phyloP scores from a whole-genome alignment of 2,329 filamentous ascomycete genomes.

The Aspergillus caelatus region DNA sequence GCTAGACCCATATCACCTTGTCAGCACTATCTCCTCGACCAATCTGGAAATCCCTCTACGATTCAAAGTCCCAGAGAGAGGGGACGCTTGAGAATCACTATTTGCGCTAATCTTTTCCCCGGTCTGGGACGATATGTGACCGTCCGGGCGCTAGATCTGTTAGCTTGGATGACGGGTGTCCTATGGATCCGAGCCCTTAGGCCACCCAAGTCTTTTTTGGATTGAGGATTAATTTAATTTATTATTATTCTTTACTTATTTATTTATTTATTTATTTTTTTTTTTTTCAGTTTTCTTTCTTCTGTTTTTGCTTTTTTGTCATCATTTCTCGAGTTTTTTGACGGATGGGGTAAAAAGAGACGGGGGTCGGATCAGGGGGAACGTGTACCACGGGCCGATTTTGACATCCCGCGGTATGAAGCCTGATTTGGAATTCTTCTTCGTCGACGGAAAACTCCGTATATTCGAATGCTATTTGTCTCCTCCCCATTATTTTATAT shows the following conservation, averaged over 20 bases:
- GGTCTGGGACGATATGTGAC: conserved; percentile 9
- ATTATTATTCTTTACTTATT: neutral
- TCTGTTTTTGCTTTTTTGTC: neutral
- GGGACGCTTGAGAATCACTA: conserved; percentile 1
- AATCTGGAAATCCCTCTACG: neutral
- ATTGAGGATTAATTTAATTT: neutral
- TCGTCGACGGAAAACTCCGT: neutral
- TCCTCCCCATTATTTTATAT: neutral
- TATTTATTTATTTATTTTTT: neutral
- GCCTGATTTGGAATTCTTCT: conserved; percentile 4
- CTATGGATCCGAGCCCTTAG: conserved; percentile 6
- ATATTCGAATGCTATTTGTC: neutral
- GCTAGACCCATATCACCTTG: neutral
- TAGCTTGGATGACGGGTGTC: conserved; percentile 8
- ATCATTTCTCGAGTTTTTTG: neutral
- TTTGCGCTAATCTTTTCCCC: conserved; percentile 11
- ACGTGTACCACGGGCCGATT: conserved; percentile 3
- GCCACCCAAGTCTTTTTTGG: neutral
- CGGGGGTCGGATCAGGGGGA: conserved; percentile 1
- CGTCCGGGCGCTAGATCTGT: conserved; percentile 16
- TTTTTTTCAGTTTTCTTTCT: neutral
- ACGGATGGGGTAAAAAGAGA: conserved; percentile 1
- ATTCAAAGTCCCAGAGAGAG: neutral
- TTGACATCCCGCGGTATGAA: neutral
- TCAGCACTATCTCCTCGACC: neutral